A percentile compares a stretch with the other conserved stretches of the same genome.
Evolutionary conservation across 192 early-diverging fungal species (phyloP).

Genomic region (Umbelopsis vinacea): DNA sequence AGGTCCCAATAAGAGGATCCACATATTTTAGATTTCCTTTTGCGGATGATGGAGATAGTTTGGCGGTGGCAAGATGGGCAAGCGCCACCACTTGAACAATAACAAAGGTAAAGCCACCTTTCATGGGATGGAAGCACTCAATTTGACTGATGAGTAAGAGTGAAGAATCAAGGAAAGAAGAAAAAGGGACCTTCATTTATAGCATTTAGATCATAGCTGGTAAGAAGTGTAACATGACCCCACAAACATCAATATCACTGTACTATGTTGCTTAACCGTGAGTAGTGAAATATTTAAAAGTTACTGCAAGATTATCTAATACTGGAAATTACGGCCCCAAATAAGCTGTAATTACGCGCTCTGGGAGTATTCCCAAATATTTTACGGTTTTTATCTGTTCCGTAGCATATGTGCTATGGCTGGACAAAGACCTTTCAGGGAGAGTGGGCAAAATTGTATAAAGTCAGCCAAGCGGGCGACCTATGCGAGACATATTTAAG

Average conservation of each 20-base stretch:
- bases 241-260: no score
- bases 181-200: background rate
- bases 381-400: no score
- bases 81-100: background rate
- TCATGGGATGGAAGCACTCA: background rate
- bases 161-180: background rate
- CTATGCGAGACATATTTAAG: no score
- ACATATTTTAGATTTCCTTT: slow-evolving; percentile 7
- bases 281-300: background rate
- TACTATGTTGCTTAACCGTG: no score
- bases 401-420: no score
- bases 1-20: background rate
- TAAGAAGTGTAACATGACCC: background rate
- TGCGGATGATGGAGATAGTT: background rate
- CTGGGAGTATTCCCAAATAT: no score
- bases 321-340: background rate
- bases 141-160: background rate
- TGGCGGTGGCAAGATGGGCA: background rate
- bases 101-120: background rate
- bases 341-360: no score
- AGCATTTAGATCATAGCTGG: background rate
- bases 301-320: background rate
- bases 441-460: no score
- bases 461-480: no score
- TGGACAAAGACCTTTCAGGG: no score